These are phyloP conservation scores for Microstegium vimineum DNA, from an alignment of 176 grass and related monocot species.

Conservation along the genomic window DNA sequence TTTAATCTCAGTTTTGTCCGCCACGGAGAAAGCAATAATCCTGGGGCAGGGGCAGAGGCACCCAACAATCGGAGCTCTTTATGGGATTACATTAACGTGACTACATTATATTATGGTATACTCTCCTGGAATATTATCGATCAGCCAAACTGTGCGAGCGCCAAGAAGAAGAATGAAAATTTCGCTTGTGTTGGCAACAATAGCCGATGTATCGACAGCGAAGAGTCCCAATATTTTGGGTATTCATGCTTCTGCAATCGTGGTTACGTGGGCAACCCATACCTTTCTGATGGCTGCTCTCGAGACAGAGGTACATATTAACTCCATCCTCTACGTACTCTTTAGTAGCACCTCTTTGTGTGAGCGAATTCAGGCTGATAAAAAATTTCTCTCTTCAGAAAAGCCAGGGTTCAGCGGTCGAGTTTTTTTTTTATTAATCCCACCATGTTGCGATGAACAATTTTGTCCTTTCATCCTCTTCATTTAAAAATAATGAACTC, in stretches of 20 bases:
- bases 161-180: background rate
- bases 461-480: too few species aligned
- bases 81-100: background rate
- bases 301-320: background rate
- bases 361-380: too few species aligned
- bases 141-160: background rate
- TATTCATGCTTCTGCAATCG: background rate
- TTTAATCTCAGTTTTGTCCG: background rate
- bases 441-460: too few species aligned
- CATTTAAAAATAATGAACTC: too few species aligned
- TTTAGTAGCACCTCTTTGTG: too few species aligned
- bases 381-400: too few species aligned
- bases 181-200: constrained; percentile 10
- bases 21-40: too few species aligned
- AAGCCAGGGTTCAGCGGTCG: too few species aligned
- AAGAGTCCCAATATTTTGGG: background rate
- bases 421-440: too few species aligned
- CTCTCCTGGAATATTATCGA: constrained; percentile 1
- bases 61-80: background rate
- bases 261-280: background rate
- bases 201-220: background rate
- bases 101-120: background rate
- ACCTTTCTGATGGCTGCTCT: background rate
- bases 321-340: background rate
- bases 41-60: too few species aligned